phyloP scores from a whole-genome alignment of 179 eudicot species.

The Beta lomatogona region DNA sequence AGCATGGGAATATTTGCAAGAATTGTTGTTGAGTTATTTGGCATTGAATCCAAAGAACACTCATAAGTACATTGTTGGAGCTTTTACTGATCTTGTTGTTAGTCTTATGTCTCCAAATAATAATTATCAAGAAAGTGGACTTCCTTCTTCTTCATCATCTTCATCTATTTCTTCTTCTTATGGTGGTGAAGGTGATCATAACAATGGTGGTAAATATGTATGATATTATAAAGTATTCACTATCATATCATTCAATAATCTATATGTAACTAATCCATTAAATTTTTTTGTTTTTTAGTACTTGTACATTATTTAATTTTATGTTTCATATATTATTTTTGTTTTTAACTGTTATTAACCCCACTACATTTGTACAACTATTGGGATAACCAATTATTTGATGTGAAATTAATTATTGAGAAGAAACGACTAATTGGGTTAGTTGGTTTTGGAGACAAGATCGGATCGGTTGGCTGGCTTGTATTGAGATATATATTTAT shows the following conservation, averaged over 20 bases:
- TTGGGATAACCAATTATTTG: constrained; percentile 16
- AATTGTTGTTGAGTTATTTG: constrained; percentile 65
- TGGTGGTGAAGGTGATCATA: background rate
- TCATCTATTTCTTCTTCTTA: constrained; percentile 12
- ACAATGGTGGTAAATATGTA: constrained; percentile 3
- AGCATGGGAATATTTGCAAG: constrained; percentile 75
- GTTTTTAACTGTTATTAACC: background rate
- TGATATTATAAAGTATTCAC: background rate
- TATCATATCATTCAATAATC: background rate
- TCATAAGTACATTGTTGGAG: constrained; percentile 71
- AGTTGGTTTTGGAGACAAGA: constrained; percentile 18
- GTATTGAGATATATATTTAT: background rate
- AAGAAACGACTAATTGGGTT: constrained; percentile 8
- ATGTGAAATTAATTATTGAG: constrained; percentile 9
- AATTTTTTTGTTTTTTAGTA: background rate
- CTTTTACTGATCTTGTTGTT: constrained; percentile 73
- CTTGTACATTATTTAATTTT: background rate
- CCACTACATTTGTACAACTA: constrained; percentile 2
- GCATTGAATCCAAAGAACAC: constrained; percentile 62
- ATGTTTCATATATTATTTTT: background rate
- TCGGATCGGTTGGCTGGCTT: constrained; percentile 18
- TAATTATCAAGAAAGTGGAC: background rate
- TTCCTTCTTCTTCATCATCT: background rate
- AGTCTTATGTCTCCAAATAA: constrained; percentile 35
- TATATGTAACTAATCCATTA: background rate